Evolutionary conservation across 495 filamentous ascomycete genomes (phyloP), one percentile per base, ranked within the genome.

Genomic region (Aspergillus heteromorphus): DNA sequence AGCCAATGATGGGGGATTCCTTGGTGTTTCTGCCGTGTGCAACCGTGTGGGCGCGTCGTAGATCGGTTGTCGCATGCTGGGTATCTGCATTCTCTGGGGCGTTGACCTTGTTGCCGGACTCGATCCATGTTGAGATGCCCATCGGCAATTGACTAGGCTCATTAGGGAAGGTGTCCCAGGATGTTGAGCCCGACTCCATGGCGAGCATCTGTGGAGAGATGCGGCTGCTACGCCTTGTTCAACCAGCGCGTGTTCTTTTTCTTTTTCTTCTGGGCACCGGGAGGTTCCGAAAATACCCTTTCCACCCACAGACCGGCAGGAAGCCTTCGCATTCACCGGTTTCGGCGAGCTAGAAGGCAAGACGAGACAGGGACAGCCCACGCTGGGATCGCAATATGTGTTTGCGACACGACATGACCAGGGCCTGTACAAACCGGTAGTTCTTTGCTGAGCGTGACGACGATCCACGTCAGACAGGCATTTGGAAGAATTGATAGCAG

Each of bases 1-100:
- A 41, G 45, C 65, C 70, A 30, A 71, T 54, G 48, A 65, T 69
- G 42, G 64, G 64, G 50, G 65, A 72, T 14, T 67, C 60, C 21
- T 53, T 53, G 48, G 65, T 51, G 34, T 66, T 61, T 52, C 55
- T 67, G 19, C 65, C 64, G 52, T 73, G 73, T 57, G 69, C 64
- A 43, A 77, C 69, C 7, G 74, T 77, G 53, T 76, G 69, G 53
- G 74, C 73, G 43, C 73, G 70, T 57, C 73, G 69, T 25, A 77
- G 45, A 54, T 54, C 54, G 14, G 66, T 60, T 20, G 56, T 53
- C 55, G 58, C 56, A 63, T 67, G 48, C 9, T 56, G 58, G 43
- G 48, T n/a, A 36, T 62, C 64, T 48, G 59, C 48, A 34, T 54
- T 53, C 49, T 38, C 52, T 20, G 45, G 20, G 17, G 23, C 19